Evolutionary conservation across 202 grass and related monocot species (phyloP).

Genomic region (Saccharum hybrid): DNA sequence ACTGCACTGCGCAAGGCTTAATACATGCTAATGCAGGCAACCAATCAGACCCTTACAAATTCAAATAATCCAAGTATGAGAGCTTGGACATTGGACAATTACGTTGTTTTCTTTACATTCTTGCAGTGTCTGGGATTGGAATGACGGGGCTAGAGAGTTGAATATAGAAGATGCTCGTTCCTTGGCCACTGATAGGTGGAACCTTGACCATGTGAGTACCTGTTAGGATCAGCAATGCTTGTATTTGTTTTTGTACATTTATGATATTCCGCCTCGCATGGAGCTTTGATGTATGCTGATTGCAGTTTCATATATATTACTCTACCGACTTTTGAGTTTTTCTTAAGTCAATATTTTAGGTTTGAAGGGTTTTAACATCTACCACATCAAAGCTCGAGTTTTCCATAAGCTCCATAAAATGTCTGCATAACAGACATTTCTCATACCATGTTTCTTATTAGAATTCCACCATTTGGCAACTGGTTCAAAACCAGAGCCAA

Average conservation of each 20-base stretch:
- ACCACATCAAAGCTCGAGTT: not conserved
- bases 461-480: too few relatives aligned
- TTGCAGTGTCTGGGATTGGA: conserved; percentile 86
- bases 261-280: not conserved
- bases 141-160: conserved; percentile 65
- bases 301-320: not conserved
- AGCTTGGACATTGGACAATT: not conserved
- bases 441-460: too few relatives aligned
- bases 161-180: conserved; percentile 83
- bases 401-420: too few relatives aligned
- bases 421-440: too few relatives aligned
- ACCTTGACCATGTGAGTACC: conserved; percentile 66
- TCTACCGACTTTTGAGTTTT: not conserved
- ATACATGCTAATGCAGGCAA: not conserved
- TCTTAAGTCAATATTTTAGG: not conserved
- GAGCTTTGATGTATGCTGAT: conserved; percentile 2
- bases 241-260: conserved; percentile 15
- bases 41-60: not conserved
- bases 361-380: not conserved
- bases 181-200: conserved; percentile 79
- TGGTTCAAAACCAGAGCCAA: too few relatives aligned
- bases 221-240: not conserved
- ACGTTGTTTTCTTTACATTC: conserved; percentile 28
- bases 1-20: not conserved
- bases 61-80: conserved; percentile 17